Base-by-base conservation (phyloP, 805 yeast genomes). In the Sugiyamaella marilandica region DNA sequence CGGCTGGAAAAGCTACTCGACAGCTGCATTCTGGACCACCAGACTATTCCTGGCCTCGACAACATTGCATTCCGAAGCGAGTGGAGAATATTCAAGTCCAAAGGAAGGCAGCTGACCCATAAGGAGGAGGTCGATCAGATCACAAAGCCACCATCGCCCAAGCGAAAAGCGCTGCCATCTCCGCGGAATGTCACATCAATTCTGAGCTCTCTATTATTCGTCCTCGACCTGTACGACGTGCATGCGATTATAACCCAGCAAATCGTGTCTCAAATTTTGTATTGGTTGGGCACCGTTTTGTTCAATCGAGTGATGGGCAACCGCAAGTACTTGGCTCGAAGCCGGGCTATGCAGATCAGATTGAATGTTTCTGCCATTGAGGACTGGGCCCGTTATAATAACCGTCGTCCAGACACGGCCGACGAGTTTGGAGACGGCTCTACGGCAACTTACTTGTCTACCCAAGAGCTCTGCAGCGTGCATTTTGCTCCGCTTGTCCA, bases 261-360 rank as follows among this genome's bases (percentile, higher is more conserved):
- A 68, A 79, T 95, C 36, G 75, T 89, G 36, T 79, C 94, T 0
- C 83, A 83, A 55, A 84, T 91, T 2, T 76, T 90, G 48, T 85
- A 84, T 66, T 90, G 91, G 85, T 71, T 90, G 21, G 82, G 90
- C 9, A 72, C 83, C 9, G 76, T 79, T 2, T 60, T 90, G 18
- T 91, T 92, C 71, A 91, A 92, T 66, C 75, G 83, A 47, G 75
- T 90, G 19, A 65, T 91, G 49, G 74, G 81, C 18, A 82, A 80
- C 56, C 81, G 85, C 31, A 85, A 80, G 60, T 85, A 85, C 59
- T 75, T 86, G 47, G 81, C 96, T 0, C 78, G 99, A 54, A 78
- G 88, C 0, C 80, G 84, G 56, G 98, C 97, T 0, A 81, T 94
- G 69, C 98, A 94, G 65, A 84, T 94, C 45, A 74, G 97, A 51